These are phyloP conservation scores for Aspergillus piperis DNA, from an alignment of 2,329 filamentous ascomycete species.

Conservation along the genomic window DNA sequence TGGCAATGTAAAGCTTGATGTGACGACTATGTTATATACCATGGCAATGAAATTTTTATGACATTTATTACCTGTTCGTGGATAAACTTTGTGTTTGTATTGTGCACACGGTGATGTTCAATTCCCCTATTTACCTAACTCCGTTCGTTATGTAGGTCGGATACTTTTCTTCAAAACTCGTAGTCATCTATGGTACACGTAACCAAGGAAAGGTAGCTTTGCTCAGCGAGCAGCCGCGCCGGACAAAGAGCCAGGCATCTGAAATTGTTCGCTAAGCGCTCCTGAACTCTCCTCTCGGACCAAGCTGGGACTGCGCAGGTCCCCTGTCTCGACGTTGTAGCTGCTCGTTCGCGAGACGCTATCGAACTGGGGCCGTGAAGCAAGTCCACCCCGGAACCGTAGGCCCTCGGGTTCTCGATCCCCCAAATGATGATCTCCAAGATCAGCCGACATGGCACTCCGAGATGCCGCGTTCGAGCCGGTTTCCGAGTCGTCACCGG, in stretches of 20 bases:
- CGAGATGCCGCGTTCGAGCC: slow-evolving; percentile 35
- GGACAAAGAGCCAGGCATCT: slow-evolving; percentile 45
- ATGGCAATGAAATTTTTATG: slow-evolving; percentile 19
- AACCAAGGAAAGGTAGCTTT: background rate
- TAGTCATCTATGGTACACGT: slow-evolving; percentile 11
- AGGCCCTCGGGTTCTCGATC: slow-evolving; percentile 35
- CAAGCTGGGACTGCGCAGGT: slow-evolving; percentile 35
- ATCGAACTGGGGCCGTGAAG: slow-evolving; percentile 32
- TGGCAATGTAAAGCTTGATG: background rate
- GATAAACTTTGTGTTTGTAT: too few relatives aligned
- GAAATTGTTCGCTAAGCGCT: slow-evolving; percentile 35
- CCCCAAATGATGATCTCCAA: slow-evolving; percentile 23
- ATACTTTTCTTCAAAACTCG: background rate
- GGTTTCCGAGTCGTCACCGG: slow-evolving; percentile 46
- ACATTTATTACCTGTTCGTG: slow-evolving; percentile 1
- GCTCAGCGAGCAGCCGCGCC: slow-evolving; percentile 27
- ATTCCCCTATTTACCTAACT: background rate
- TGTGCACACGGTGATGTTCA: background rate
- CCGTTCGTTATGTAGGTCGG: slow-evolving; percentile 1
- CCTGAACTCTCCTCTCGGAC: slow-evolving; percentile 33
- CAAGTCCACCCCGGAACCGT: slow-evolving; percentile 34
- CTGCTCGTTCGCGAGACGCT: slow-evolving; percentile 36
- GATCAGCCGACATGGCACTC: slow-evolving; percentile 31
- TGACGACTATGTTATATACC: slow-evolving; percentile 20
- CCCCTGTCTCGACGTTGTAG: slow-evolving; percentile 36